Percentiles rank a stretch among this genome's conserved stretches.
phyloP scores from a whole-genome alignment of 2,329 filamentous ascomycete species.

The Arthroderma sp. region DNA sequence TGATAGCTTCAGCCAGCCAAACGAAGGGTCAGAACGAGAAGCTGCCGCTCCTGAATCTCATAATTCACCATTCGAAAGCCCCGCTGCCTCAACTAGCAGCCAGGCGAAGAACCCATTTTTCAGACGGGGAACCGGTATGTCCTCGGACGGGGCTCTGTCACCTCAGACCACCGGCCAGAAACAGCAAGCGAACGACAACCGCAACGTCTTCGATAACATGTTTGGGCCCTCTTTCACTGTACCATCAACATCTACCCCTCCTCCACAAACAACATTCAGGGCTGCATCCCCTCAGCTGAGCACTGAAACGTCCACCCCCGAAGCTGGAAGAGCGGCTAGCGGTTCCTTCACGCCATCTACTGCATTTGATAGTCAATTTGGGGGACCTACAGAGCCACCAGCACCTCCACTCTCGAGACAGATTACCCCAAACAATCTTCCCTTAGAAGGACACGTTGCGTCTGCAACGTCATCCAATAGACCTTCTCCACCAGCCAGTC shows the following conservation, averaged over 20 bases:
- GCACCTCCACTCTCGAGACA: slow-evolving; percentile 63
- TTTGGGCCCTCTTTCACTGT: slow-evolving; percentile 59
- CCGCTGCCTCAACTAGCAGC: slow-evolving; percentile 50
- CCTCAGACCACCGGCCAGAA: slow-evolving; percentile 17
- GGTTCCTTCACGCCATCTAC: slow-evolving; percentile 49
- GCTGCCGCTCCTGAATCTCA: slow-evolving; percentile 22
- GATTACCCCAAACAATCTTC: slow-evolving; percentile 63
- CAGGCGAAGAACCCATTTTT: slow-evolving; percentile 90
- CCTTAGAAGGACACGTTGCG: slow-evolving; percentile 48
- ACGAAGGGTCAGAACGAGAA: slow-evolving; percentile 51
- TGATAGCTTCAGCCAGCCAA: slow-evolving; percentile 43
- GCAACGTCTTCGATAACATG: slow-evolving; percentile 71
- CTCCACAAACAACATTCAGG: slow-evolving; percentile 50
- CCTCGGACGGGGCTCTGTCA: slow-evolving; percentile 40
- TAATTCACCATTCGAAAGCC: slow-evolving; percentile 47
- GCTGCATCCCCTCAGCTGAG: slow-evolving; percentile 30
- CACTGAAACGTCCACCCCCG: slow-evolving; percentile 15
- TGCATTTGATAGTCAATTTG: slow-evolving; percentile 36
- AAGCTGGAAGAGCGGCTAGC: slow-evolving; percentile 17
- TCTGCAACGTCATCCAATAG: slow-evolving; percentile 64
- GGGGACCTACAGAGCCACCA: slow-evolving; percentile 35
- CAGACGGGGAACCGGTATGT: slow-evolving; percentile 45
- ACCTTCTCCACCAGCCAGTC: slow-evolving; percentile 59
- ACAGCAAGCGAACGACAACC: slow-evolving; percentile 34
- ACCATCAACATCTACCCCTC: slow-evolving; percentile 34